These are phyloP conservation scores for Angophora floribunda DNA, from an alignment of 345 rosid genomes.

Conservation along the genomic window DNA sequence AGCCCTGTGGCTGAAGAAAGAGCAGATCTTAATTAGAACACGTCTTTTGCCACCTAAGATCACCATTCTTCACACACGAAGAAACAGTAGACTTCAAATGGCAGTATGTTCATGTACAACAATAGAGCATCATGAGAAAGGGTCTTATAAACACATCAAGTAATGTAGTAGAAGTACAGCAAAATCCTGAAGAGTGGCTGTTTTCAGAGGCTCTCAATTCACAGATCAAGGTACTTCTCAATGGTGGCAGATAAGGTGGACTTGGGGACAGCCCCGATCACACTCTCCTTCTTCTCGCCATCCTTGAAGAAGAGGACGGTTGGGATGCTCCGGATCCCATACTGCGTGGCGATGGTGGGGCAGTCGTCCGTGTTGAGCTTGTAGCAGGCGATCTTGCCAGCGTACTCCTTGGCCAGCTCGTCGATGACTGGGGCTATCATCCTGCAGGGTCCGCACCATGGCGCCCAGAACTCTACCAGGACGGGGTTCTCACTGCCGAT, in stretches of 20 bases:
- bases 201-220: background rate
- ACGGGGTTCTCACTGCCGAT: slow-evolving; percentile 30
- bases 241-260: slow-evolving; percentile 44
- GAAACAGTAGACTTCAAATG: background rate
- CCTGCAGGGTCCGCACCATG: slow-evolving; percentile 81
- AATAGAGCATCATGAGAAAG: background rate
- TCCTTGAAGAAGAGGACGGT: slow-evolving; percentile 57
- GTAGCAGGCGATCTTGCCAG: slow-evolving; percentile 48
- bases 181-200: background rate
- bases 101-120: background rate
- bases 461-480: slow-evolving; percentile 78
- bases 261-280: slow-evolving; percentile 74
- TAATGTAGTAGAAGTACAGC: background rate
- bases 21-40: background rate
- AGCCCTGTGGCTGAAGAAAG: background rate
- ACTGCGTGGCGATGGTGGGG: slow-evolving; percentile 49
- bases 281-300: slow-evolving; percentile 71
- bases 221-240: slow-evolving; percentile 42
- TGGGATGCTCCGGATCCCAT: slow-evolving; percentile 69
- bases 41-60: background rate
- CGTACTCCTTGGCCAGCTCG: slow-evolving; percentile 58
- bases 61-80: background rate
- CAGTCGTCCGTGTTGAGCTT: slow-evolving; percentile 67
- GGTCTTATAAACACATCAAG: background rate
- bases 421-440: slow-evolving; percentile 58